Base-by-base conservation (phyloP, 2,329 filamentous ascomycete genomes). In the Sclerotinia sclerotiorum region DNA sequence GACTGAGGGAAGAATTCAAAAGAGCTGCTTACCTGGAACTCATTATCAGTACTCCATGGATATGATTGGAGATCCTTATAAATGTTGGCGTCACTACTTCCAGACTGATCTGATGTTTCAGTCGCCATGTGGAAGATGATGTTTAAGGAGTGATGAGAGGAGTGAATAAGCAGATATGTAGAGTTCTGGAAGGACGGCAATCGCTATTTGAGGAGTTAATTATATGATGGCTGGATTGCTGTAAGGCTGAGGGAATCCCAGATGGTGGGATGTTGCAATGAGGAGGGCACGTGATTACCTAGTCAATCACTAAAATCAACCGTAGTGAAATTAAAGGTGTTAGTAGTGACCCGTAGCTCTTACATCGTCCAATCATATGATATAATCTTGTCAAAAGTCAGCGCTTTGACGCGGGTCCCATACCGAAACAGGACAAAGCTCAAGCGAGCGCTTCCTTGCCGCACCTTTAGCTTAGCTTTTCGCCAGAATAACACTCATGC, bases 31-130 rank as follows among this genome's bases (percentile, higher is more conserved):
- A 87, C 87, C 79, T 91, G 87, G 75, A 92, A 93, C 71, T 87
- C 86, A 64, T 83, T 81, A 78, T 93, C 90, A 70, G 84, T 84
- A 69, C 83, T 83, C 90, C 90, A 93, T 24, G 85, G 83, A 75
- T 92, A 92, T 32, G 80, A 79, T 74, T 90, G 87, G 63, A 92
- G 85, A 70, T 88, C 84, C 68, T 81, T 79, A 77, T 87, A 91
- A 69, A 88, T 77, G 63, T 80, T 55, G 65, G 27, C n/a, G 21
- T 63, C 24, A 15, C 29, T 21, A 1, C 21, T 60, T 49, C 7
- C 44, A 24, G 65, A 39, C n/a, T 39, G 32, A 11, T 61, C 62
- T n/a, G 49, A 42, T 32, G 24, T 19, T 3, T 61, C 46, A 10
- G 44, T 61, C 32, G 46, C n/a, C 65, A 67, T 42, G 5, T 61